These are phyloP conservation scores for Rosa persica DNA, from an alignment of 306 rosid genomes.

Conservation along the genomic window DNA sequence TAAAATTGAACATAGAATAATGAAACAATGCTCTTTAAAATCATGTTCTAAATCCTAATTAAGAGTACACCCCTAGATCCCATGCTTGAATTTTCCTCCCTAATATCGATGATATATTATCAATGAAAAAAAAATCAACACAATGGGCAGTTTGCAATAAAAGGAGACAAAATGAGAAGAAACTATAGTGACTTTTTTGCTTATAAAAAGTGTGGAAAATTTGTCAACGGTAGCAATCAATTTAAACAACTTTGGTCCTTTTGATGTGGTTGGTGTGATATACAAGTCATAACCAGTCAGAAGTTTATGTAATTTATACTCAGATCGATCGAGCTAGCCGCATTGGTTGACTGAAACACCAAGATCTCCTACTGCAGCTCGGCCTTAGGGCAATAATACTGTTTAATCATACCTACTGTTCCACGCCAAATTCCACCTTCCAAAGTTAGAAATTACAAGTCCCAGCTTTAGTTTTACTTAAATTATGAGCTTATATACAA, in stretches of 20 bases:
- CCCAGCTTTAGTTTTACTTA: background rate
- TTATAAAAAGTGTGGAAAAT: background rate
- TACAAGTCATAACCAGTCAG: background rate
- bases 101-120: background rate
- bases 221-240: background rate
- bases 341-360: slow-evolving; percentile 1
- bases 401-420: slow-evolving; percentile 1
- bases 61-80: no score
- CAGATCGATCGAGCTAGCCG: background rate
- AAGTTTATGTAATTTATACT: background rate
- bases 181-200: background rate
- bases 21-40: no score
- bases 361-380: background rate
- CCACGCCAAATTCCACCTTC: slow-evolving; percentile 5
- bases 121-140: background rate
- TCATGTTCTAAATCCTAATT: no score
- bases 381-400: slow-evolving; percentile 2
- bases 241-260: background rate
- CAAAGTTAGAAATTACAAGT: background rate
- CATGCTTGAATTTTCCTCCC: background rate
- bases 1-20: no score
- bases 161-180: background rate
- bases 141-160: background rate
- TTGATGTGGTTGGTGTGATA: background rate
- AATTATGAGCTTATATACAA: background rate